A percentile compares a stretch with the other conserved stretches of the same genome.
phyloP scores from a whole-genome alignment of 768 basidiomycete species.

The Pleurotus ostreatus region DNA sequence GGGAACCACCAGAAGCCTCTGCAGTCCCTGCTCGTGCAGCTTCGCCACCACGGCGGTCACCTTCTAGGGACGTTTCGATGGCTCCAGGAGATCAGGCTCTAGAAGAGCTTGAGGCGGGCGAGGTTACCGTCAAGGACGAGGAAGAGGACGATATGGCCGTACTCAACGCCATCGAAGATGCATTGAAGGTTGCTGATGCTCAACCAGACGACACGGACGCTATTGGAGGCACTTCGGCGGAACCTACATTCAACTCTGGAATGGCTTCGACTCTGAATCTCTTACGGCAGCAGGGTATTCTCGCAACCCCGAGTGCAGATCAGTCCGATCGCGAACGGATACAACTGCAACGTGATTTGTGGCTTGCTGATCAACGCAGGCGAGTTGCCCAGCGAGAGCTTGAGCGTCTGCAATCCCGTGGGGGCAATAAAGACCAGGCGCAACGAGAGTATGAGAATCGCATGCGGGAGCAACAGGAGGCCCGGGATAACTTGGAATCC shows the following conservation, averaged over 20 bases:
- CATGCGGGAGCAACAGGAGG: constrained; percentile 86
- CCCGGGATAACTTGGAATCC: constrained; percentile 70
- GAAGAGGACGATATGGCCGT: constrained; percentile 68
- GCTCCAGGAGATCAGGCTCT: constrained; percentile 56
- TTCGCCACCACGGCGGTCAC: constrained; percentile 31
- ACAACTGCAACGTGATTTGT: constrained; percentile 82
- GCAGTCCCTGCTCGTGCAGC: constrained; percentile 18
- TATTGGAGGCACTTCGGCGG: constrained; percentile 62
- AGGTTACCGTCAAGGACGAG: constrained; percentile 76
- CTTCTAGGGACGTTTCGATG: constrained; percentile 53
- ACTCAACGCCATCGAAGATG: constrained; percentile 73
- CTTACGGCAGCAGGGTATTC: constrained; percentile 87
- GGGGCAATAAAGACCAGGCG: constrained; percentile 86
- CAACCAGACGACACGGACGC: constrained; percentile 41
- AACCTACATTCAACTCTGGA: constrained; percentile 78
- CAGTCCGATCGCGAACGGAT: constrained; percentile 72
- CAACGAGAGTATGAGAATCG: constrained; percentile 94
- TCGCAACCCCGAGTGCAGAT: constrained; percentile 62
- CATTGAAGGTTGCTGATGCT: constrained; percentile 58
- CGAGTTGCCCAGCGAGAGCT: constrained; percentile 75
- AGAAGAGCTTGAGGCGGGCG: constrained; percentile 80
- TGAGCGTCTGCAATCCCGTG: constrained; percentile 72
- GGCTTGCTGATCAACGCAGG: constrained; percentile 83
- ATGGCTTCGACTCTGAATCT: constrained; percentile 88
- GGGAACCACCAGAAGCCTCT: constrained; percentile 37